phyloP scores from a whole-genome alignment of 805 yeast genomes.

The Lachancea quebecensis region DNA sequence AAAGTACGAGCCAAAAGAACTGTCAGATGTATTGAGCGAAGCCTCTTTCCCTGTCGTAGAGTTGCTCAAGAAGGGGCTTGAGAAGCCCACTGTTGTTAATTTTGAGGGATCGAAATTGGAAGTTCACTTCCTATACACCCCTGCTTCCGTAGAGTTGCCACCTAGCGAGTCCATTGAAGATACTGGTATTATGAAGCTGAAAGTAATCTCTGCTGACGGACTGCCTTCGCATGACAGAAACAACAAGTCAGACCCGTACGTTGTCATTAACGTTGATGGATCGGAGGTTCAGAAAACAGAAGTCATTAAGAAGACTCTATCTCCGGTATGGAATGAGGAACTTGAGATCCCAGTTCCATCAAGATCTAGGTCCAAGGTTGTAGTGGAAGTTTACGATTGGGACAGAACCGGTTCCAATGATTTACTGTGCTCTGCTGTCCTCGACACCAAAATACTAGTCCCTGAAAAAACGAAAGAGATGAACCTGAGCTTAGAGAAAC shows the following conservation, averaged over 20 bases:
- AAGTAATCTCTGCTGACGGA: constrained; percentile 48
- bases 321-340: constrained; percentile 73
- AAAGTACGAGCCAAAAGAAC: constrained; percentile 40
- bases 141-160: constrained; percentile 47
- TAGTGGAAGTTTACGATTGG: constrained; percentile 61
- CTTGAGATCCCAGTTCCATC: constrained; percentile 55
- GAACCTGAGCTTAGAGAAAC: constrained; percentile 49
- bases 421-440: constrained; percentile 43
- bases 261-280: constrained; percentile 47
- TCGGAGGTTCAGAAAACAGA: constrained; percentile 49
- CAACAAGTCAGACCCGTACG: constrained; percentile 74
- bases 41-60: constrained; percentile 44
- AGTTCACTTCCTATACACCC: constrained; percentile 53
- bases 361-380: constrained; percentile 46
- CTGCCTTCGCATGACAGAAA: constrained; percentile 58
- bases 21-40: constrained; percentile 47
- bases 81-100: constrained; percentile 40
- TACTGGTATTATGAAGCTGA: constrained; percentile 56
- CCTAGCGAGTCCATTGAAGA: constrained; percentile 58
- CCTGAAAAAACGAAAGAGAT: constrained; percentile 41
- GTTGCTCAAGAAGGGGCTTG: constrained; percentile 44
- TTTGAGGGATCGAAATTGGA: constrained; percentile 38
- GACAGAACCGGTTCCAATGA: constrained; percentile 69
- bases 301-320: constrained; percentile 55
- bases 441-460: constrained; percentile 46